A percentile compares a stretch with the other conserved stretches of the same genome.
Conservation (phyloP, 768 basidiomycete genomes). For the Sistotremastrum niveocremeum region DNA sequence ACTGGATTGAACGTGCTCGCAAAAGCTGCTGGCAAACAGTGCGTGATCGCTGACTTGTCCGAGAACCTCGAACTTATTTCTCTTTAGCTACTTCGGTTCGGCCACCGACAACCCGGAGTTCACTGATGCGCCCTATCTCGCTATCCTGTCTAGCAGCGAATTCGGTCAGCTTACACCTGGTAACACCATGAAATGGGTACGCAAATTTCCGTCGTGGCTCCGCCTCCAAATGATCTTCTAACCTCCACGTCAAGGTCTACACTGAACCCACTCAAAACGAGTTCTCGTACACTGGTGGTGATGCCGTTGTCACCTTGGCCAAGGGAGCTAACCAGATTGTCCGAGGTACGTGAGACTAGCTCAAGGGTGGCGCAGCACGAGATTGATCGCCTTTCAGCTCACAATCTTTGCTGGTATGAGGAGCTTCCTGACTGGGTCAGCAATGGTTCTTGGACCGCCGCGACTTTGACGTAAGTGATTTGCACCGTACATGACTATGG, state of each 20-base stretch:
- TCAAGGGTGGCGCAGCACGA: background rate
- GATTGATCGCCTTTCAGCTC: slow-evolving; percentile 14
- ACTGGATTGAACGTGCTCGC: slow-evolving; percentile 20
- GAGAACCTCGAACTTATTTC: background rate
- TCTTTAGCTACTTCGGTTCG: slow-evolving; percentile 27
- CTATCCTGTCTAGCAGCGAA: slow-evolving; percentile 21
- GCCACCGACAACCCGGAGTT: slow-evolving; percentile 37
- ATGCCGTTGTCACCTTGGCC: slow-evolving; percentile 6
- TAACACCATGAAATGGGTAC: slow-evolving; percentile 46
- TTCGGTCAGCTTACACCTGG: slow-evolving; percentile 36
- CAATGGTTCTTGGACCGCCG: slow-evolving; percentile 27
- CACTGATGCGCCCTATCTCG: slow-evolving; percentile 27
- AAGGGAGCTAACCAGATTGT: slow-evolving; percentile 3
- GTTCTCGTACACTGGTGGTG: slow-evolving; percentile 5
- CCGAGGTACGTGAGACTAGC: slow-evolving; percentile 6
- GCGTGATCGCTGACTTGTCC: no score
- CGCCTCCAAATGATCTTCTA: background rate
- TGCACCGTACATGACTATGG: no score
- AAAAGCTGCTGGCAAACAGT: slow-evolving; percentile 26
- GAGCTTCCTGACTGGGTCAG: slow-evolving; percentile 41
- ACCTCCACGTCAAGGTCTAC: background rate
- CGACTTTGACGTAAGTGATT: slow-evolving; percentile 18
- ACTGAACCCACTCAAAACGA: slow-evolving; percentile 7
- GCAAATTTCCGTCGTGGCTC: background rate
- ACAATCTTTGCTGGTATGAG: slow-evolving; percentile 37